These are phyloP conservation scores for Phaseolus coccineus DNA, from an alignment of 331 rosid species.

Conservation along the genomic window DNA sequence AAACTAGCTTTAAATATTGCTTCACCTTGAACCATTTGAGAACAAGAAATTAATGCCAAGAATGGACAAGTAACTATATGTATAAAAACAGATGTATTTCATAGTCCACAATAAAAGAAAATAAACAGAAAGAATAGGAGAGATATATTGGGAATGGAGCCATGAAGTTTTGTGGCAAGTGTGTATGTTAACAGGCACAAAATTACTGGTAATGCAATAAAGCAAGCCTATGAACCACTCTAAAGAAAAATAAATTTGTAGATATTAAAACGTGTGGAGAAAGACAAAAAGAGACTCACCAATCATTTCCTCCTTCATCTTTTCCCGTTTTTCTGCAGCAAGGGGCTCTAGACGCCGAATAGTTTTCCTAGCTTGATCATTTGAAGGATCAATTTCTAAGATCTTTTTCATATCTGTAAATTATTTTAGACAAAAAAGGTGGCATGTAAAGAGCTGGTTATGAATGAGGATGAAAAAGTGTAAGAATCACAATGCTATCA, in stretches of 20 bases:
- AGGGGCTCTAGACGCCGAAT: conserved; percentile 77
- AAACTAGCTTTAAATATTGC: not conserved
- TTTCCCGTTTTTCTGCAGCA: conserved; percentile 89
- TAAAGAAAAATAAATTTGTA: not conserved
- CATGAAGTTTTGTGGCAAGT: not conserved
- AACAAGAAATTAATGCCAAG: conserved; percentile 20
- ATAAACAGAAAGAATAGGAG: conserved; percentile 9
- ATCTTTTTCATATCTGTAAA: conserved; percentile 82
- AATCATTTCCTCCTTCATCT: conserved; percentile 98
- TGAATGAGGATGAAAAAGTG: conserved; percentile 20
- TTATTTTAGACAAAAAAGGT: not conserved
- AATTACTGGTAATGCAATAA: not conserved
- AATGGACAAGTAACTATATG: not conserved
- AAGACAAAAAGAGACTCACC: conserved; percentile 50
- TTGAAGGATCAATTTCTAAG: conserved; percentile 84
- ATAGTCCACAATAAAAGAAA: not conserved
- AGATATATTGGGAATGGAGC: not conserved
- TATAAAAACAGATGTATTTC: not conserved
- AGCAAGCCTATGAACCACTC: not conserved
- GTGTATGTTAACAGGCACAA: not conserved
- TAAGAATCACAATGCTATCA: conserved; percentile 21
- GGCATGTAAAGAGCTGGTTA: conserved; percentile 31
- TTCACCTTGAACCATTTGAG: conserved; percentile 17
- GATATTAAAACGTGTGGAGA: not conserved
- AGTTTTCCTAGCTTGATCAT: conserved; percentile 73